Evolutionary conservation across 768 basidiomycete genomes (phyloP), one percentile per base, ranked within the genome.

Genomic region (Cystobasidium onofrii): DNA sequence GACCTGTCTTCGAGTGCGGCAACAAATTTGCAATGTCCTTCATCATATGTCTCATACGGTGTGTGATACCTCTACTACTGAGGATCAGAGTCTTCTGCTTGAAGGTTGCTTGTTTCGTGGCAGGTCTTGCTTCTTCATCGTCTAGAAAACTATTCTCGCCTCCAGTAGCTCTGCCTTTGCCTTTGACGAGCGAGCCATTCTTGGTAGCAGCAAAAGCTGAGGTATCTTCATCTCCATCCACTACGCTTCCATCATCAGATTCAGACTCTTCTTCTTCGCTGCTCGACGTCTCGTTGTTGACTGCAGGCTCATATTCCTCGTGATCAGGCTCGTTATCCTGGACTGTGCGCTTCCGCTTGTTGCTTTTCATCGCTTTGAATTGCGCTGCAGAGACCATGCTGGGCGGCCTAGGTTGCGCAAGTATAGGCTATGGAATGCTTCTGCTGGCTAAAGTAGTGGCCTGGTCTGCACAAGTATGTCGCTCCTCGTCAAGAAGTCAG

Each of bases 31-130:
- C 91, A 66, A 99, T 80, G 81, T 99, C 96, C 77, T 88, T 90
- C 92, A 97, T 93, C 73, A 99, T 84, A 81, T 99, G 96, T 76
- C 96, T 84, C 93, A 97, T 97, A 31, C 96, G 87, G 81, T 94
- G 90, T 23, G 92, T 97, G 70, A 97, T 86, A 65, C 96, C 96
- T 73, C 96, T 85, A 63, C 95, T 98, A 50, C 90, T 92, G 63
- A 97, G 86, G 78, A 98, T 81, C 66, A 99, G 84, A 6, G 97
- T 94, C 75, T 94, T 87, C 84, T 99, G 95, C 85, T 92, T 96
- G 84, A 97, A 94, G 41, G 60, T 60, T 13, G 50, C 39, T 1
- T 27, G 36, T 23, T 64, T 44, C 7, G 63, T 27, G 17, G 63
- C 29, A 39, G 31, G 34, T 31, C 34, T 61, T 3, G 57, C 20